phyloP scores from a whole-genome alignment of 441 rosid genomes.

The Erysimum pusillum region DNA sequence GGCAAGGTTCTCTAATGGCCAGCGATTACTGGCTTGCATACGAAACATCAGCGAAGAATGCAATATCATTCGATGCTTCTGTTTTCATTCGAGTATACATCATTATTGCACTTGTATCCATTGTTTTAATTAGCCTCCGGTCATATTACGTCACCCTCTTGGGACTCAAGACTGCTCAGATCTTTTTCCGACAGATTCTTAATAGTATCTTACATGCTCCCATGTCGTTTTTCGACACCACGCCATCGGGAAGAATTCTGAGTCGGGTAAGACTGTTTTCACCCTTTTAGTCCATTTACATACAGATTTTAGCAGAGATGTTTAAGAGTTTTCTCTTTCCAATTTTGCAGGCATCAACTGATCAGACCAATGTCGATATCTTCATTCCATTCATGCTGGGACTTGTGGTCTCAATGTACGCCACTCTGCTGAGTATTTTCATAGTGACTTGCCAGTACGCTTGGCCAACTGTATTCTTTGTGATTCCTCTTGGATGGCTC shows the following conservation, averaged over 20 bases:
- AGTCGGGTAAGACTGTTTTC: slow-evolving; percentile 65
- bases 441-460: slow-evolving; percentile 86
- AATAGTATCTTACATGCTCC: slow-evolving; percentile 86
- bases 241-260: slow-evolving; percentile 89
- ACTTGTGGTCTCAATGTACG: slow-evolving; percentile 65
- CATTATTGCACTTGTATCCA: slow-evolving; percentile 60
- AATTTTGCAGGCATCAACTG: slow-evolving; percentile 75
- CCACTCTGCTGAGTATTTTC: slow-evolving; percentile 78
- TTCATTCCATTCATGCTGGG: slow-evolving; percentile 72
- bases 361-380: slow-evolving; percentile 82
- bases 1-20: slow-evolving; percentile 88
- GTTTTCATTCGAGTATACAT: slow-evolving; percentile 68
- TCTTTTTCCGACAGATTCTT: slow-evolving; percentile 72
- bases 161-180: slow-evolving; percentile 85
- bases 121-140: slow-evolving; percentile 60
- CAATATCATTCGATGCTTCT: slow-evolving; percentile 60
- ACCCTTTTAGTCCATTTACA: neutral
- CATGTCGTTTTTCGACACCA: slow-evolving; percentile 90
- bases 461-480: slow-evolving; percentile 84
- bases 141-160: slow-evolving; percentile 60
- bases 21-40: slow-evolving; percentile 91
- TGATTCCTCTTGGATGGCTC: slow-evolving; percentile 83
- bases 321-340: neutral
- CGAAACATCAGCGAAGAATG: slow-evolving; percentile 68
- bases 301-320: neutral